Evolutionary conservation across 306 rosid genomes (phyloP).

Genomic region (Corylus americana): DNA sequence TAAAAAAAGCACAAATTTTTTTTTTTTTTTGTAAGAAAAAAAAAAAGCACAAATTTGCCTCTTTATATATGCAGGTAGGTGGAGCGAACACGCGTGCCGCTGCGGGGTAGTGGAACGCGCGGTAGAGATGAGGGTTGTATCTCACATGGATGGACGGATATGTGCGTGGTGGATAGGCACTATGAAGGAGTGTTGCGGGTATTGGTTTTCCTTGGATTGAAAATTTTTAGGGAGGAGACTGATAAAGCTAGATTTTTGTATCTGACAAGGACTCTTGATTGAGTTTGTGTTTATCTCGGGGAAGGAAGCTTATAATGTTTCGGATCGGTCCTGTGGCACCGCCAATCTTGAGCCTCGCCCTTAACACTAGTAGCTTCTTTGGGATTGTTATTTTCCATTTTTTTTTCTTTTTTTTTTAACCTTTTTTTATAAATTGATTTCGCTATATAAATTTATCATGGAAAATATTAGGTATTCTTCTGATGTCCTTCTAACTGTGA

Average conservation of each 20-base stretch:
- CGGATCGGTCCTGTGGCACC: background rate
- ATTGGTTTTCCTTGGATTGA: background rate
- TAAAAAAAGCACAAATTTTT: constrained; percentile 19
- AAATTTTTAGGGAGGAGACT: background rate
- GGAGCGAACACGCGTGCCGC: background rate
- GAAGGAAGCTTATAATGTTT: background rate
- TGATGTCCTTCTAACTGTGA: no score
- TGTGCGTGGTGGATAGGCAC: background rate
- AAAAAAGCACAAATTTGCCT: constrained; percentile 23
- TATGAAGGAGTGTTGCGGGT: background rate
- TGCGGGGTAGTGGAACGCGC: background rate
- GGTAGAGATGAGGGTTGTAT: background rate
- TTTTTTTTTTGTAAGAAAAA: no score
- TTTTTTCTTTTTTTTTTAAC: no score
- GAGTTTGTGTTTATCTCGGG: background rate
- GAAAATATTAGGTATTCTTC: no score
- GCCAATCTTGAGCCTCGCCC: background rate
- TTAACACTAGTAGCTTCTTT: background rate
- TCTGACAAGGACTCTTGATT: background rate
- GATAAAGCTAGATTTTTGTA: constrained; percentile 31
- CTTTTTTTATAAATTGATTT: no score
- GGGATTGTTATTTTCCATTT: no score
- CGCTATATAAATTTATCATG: no score
- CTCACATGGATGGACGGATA: background rate
- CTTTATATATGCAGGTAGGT: constrained; percentile 13